Conservation (phyloP, 208 protist genomes). For the Tritrichomonas musculus region DNA sequence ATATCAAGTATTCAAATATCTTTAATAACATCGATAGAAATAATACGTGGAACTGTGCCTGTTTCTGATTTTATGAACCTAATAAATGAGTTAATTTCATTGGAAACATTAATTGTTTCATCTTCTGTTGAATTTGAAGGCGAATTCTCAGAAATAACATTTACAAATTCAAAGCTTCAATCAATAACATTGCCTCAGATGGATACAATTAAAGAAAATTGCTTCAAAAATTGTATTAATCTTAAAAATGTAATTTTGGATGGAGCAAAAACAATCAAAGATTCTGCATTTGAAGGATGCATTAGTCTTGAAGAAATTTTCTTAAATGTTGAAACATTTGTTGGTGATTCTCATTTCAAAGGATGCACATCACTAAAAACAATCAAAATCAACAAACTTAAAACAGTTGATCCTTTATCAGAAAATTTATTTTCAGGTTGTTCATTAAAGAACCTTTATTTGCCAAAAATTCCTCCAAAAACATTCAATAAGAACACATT, state of each 20-base stretch:
- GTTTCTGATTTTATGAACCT: not conserved
- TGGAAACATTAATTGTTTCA: not conserved
- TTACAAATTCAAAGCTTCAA: too few species aligned
- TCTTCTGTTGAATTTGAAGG: not conserved
- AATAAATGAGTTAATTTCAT: not conserved
- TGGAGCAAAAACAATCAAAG: not conserved
- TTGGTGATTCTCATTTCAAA: too few species aligned
- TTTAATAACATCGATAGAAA: not conserved
- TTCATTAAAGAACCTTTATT: not conserved
- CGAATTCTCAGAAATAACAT: too few species aligned
- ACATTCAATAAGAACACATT: not conserved
- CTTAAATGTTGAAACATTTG: too few species aligned
- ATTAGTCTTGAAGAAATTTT: too few species aligned
- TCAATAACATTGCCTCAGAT: too few species aligned
- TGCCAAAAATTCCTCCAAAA: not conserved
- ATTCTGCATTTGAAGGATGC: not conserved
- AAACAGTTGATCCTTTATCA: not conserved
- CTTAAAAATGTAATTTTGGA: not conserved
- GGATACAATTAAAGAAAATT: not conserved
- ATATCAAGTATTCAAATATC: not conserved
- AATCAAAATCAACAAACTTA: too few species aligned
- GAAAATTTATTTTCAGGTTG: not conserved
- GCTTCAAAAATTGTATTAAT: not conserved
- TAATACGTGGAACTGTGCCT: not conserved
- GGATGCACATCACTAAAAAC: too few species aligned